Conservation (phyloP, 2,329 filamentous ascomycete genomes). For the Cytospora chrysosperma region DNA sequence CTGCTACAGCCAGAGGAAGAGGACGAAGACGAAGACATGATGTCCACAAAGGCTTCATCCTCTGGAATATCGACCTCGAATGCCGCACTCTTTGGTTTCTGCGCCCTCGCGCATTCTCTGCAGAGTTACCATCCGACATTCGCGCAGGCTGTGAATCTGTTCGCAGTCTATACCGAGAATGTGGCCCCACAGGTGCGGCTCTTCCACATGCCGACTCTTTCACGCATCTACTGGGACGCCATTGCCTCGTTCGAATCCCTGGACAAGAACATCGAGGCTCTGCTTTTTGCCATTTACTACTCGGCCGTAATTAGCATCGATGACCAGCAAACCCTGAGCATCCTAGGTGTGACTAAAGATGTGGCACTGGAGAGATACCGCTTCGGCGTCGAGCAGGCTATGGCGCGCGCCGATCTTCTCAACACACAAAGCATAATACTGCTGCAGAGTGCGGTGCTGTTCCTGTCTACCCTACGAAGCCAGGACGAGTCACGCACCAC, state of each 20-base stretch:
- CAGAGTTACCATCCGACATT: constrained; percentile 28
- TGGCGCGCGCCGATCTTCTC: constrained; percentile 58
- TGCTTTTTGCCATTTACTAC: constrained; percentile 55
- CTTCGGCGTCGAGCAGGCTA: constrained; percentile 50
- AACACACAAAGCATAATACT: constrained; percentile 54
- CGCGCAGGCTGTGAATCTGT: constrained; percentile 28
- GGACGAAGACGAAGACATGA: constrained; percentile 7
- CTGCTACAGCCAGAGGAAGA: constrained; percentile 18
- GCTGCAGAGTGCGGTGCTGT: constrained; percentile 57
- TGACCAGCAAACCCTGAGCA: constrained; percentile 41
- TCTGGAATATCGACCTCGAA: constrained; percentile 20
- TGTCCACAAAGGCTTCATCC: not conserved
- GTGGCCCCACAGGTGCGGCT: constrained; percentile 31
- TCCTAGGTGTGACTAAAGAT: constrained; percentile 6
- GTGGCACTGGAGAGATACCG: constrained; percentile 36
- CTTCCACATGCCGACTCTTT: constrained; percentile 33
- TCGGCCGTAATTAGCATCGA: constrained; percentile 53
- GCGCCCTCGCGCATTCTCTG: constrained; percentile 30
- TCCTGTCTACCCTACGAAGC: constrained; percentile 46
- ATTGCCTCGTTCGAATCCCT: constrained; percentile 25
- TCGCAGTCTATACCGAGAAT: constrained; percentile 30
- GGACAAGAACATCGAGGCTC: constrained; percentile 27
- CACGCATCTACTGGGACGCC: constrained; percentile 29
- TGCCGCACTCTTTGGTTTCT: constrained; percentile 30
- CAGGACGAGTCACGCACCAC: constrained; percentile 48